Percentiles rank a stretch among this genome's conserved stretches.
Evolutionary conservation across 768 basidiomycete species (phyloP).

Genomic region (Myochromella boudieri): DNA sequence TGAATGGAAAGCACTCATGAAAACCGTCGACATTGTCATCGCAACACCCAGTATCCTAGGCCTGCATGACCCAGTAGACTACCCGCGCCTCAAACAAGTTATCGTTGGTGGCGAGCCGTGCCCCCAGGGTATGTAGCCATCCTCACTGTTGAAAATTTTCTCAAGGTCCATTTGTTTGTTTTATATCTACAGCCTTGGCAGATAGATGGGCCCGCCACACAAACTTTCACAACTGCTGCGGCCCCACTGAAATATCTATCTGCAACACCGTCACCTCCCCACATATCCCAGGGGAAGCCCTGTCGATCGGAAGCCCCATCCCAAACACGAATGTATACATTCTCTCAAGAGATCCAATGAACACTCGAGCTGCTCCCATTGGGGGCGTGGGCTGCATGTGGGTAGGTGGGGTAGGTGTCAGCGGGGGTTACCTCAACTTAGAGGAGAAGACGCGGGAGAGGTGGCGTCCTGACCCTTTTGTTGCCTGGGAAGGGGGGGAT

Average conservation of each 20-base stretch:
- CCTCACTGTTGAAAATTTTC: not conserved
- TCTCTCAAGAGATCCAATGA: constrained; percentile 33
- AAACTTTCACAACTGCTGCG: constrained; percentile 50
- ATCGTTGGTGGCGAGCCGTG: constrained; percentile 55
- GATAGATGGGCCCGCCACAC: constrained; percentile 43
- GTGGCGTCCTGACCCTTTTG: constrained; percentile 51
- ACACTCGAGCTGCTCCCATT: constrained; percentile 29
- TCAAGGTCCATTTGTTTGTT: not conserved
- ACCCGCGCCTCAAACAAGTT: constrained; percentile 48
- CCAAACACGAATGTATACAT: constrained; percentile 48
- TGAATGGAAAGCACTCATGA: constrained; percentile 51
- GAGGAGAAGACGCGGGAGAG: constrained; percentile 54
- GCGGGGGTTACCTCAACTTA: constrained; percentile 54
- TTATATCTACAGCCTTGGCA: constrained; percentile 26
- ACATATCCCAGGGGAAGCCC: constrained; percentile 35
- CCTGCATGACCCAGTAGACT: constrained; percentile 47
- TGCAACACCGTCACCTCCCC: constrained; percentile 49
- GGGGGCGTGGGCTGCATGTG: constrained; percentile 50
- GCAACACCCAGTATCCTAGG: constrained; percentile 53
- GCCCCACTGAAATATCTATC: constrained; percentile 55
- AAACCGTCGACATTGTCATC: constrained; percentile 51
- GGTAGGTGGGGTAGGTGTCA: constrained; percentile 63
- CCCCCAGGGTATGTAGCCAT: constrained; percentile 46
- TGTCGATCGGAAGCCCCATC: constrained; percentile 49
- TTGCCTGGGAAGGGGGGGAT: constrained; percentile 22